Base-by-base conservation (phyloP, 306 rosid species). In the Ormosia semicastrata region DNA sequence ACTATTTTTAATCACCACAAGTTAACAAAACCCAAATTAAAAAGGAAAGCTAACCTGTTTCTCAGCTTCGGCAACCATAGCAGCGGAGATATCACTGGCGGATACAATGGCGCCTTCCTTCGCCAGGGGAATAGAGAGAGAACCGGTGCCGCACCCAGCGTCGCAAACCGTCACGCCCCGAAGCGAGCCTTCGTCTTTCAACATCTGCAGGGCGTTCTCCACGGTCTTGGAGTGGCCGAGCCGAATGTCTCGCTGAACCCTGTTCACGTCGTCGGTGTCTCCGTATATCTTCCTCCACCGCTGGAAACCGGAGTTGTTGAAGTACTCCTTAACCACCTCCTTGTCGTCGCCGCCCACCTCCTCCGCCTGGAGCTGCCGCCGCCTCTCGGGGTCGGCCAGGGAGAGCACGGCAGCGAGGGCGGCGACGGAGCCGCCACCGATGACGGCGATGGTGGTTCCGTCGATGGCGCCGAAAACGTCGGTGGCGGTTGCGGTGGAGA, bases 81-180 rank as follows among this genome's bases (percentile, higher is more conserved):
- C 91, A 5, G 97, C 93, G 8, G 97, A 95, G 60, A 95, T 93
- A 65, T 95, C 98, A 34, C 86, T 86, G 10, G 99, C 92, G 13
- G 56, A 76, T 2, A 95, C 97, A 57, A 86, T 5, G 9, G 96
- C 98, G 2, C 98, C 97, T 44, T 86, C 97, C 71, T 90, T 93
- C 0, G 99, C 97, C 1, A 95, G 91, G 4, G 99, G 99, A 82
- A 95, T 90, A 1, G 98, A 83, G 13, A 93, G 85, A 11, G 91
- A 88, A n/a, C 99, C 99, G 8, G 99, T 95, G 4, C 99, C 99
- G n/a, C 99, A 95, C 1, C 97, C 98, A 1, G 98, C 97, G 63
- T 95, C 99, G 8, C 96, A 95, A 17, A 95, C 84, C 6, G 98
- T 87, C 5, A 92, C 89, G 0, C 97, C 97, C 5, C 44, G 52